Evolutionary conservation across 73 alveolate genomes (phyloP).

Genomic region (Durusdinium trenchii): DNA sequence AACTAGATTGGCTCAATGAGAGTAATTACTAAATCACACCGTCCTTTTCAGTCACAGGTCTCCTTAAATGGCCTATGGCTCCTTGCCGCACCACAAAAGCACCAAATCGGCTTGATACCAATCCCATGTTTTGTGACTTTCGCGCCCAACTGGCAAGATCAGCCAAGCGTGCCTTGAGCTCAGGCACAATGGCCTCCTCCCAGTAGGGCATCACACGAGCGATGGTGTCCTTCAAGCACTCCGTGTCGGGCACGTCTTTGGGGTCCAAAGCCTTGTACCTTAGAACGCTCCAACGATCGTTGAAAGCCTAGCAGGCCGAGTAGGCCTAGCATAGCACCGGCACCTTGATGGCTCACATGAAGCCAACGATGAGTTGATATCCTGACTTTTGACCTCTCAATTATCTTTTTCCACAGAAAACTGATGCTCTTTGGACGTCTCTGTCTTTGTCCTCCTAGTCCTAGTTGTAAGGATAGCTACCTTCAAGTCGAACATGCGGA

Average conservation of each 20-base stretch:
- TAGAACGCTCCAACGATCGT: slow-evolving; percentile 96
- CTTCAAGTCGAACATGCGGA: too few relatives aligned
- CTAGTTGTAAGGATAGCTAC: too few relatives aligned
- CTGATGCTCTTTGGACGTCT: too few relatives aligned
- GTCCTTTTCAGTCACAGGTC: neutral
- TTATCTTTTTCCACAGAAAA: too few relatives aligned
- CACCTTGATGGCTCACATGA: too few relatives aligned
- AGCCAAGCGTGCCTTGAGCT: slow-evolving; percentile 43
- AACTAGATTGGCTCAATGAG: neutral
- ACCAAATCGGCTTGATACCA: neutral
- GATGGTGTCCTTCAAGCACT: slow-evolving; percentile 98
- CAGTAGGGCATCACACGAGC: slow-evolving; percentile 97
- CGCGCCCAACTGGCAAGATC: neutral
- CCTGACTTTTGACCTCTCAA: too few relatives aligned
- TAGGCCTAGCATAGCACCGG: too few relatives aligned
- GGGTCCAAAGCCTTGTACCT: slow-evolving; percentile 97
- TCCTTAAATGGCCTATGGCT: too few relatives aligned
- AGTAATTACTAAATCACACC: neutral
- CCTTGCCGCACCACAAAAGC: neutral
- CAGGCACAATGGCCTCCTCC: slow-evolving; percentile 86
- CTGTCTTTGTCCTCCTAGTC: too few relatives aligned
- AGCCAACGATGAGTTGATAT: too few relatives aligned
- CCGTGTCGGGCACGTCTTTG: slow-evolving; percentile 99
- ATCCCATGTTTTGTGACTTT: neutral
- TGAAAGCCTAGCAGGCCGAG: too few relatives aligned